These are phyloP conservation scores for Talaromyces stipitatus DNA, from an alignment of 495 filamentous ascomycete genomes.

Conservation along the genomic window DNA sequence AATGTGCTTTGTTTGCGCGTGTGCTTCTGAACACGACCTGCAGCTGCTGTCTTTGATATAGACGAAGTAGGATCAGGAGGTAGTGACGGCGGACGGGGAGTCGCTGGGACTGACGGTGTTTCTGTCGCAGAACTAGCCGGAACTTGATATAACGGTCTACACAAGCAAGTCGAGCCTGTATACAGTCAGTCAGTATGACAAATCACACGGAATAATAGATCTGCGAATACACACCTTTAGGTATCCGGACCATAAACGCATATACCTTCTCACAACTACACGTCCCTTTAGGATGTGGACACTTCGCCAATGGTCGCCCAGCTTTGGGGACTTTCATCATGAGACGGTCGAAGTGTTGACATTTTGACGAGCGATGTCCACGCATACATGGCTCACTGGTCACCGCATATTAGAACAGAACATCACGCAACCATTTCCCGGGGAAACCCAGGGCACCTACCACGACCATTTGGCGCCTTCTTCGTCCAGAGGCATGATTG, in stretches of 20 bases:
- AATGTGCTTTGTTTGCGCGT: constrained; percentile 19
- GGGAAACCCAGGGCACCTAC: constrained; percentile 20
- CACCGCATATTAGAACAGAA: constrained; percentile 4
- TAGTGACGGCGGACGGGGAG: constrained; percentile 9
- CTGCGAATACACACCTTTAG: too few relatives aligned
- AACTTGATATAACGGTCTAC: constrained; percentile 36
- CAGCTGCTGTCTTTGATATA: constrained; percentile 9
- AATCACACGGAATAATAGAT: too few relatives aligned
- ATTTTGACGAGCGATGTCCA: constrained; percentile 80
- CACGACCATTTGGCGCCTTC: constrained; percentile 45
- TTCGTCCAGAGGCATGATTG: constrained; percentile 41
- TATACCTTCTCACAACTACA: constrained; percentile 48
- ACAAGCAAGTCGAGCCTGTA: constrained; percentile 30
- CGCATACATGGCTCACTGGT: constrained; percentile 74
- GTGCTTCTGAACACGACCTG: constrained; percentile 21
- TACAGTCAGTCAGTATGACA: background rate
- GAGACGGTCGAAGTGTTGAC: constrained; percentile 64
- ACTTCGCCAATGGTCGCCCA: constrained; percentile 68
- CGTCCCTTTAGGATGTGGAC: constrained; percentile 60
- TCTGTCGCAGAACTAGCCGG: constrained; percentile 11
- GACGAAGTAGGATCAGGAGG: constrained; percentile 6
- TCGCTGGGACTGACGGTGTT: constrained; percentile 4
- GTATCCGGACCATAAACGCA: constrained; percentile 47
- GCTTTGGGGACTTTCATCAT: constrained; percentile 77
- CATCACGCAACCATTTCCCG: constrained; percentile 1